Percentiles rank a stretch among this genome's conserved stretches.
phyloP scores from a whole-genome alignment of 176 grass and related monocot genomes.

The Oryza nivara region DNA sequence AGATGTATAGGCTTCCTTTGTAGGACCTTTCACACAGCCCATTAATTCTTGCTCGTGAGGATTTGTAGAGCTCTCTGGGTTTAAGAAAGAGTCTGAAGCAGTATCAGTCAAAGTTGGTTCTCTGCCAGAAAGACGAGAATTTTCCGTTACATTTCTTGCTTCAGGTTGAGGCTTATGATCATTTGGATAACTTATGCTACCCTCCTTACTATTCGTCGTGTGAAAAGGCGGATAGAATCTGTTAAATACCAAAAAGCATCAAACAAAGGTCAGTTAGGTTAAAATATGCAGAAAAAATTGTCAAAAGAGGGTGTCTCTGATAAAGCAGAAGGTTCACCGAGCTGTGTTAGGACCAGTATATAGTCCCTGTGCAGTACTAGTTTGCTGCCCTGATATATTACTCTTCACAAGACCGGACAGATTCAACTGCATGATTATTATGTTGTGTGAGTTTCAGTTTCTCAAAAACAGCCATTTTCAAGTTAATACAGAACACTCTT shows the following conservation, averaged over 20 bases:
- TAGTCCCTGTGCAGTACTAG: slow-evolving; percentile 50
- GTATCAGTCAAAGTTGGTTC: slow-evolving; percentile 27
- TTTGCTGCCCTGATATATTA: slow-evolving; percentile 83
- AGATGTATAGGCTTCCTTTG: slow-evolving; percentile 38
- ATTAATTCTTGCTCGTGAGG: slow-evolving; percentile 27
- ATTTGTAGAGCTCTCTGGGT: slow-evolving; percentile 36
- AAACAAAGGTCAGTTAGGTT: slow-evolving; percentile 33
- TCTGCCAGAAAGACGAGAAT: slow-evolving; percentile 10
- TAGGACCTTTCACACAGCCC: slow-evolving; percentile 20
- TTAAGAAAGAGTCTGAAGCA: slow-evolving; percentile 30
- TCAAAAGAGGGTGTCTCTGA: not conserved
- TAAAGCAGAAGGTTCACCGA: slow-evolving; percentile 54
- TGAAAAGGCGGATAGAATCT: slow-evolving; percentile 34
- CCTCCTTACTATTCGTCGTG: slow-evolving; percentile 33
- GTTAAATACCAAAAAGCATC: slow-evolving; percentile 37
- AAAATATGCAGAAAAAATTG: slow-evolving; percentile 17
- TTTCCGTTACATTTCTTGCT: slow-evolving; percentile 32
- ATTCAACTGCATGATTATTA: slow-evolving; percentile 67
- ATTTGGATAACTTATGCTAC: slow-evolving; percentile 11
- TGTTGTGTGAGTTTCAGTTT: slow-evolving; percentile 38
- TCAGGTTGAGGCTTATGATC: slow-evolving; percentile 38
- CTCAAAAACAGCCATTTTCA: slow-evolving; percentile 11
- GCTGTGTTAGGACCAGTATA: slow-evolving; percentile 47
- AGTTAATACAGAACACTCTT: slow-evolving; percentile 14
- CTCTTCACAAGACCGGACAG: slow-evolving; percentile 60